Percentiles rank a stretch among this genome's conserved stretches.
phyloP scores from a whole-genome alignment of 352 stramenopile genomes.

The Phytophthora constricta region DNA sequence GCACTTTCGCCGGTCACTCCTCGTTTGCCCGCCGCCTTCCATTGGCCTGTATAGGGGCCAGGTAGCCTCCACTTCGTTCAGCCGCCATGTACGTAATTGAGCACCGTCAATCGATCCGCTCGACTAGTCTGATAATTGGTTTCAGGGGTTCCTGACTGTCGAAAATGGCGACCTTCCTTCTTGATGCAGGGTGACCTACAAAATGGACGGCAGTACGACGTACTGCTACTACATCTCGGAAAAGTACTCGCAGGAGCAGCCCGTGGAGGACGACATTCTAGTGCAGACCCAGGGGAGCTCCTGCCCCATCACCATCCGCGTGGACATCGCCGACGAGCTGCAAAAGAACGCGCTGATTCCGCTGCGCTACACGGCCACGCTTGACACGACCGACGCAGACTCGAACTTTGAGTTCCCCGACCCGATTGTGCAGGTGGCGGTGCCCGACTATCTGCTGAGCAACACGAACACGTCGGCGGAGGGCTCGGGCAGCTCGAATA shows the following conservation, averaged over 20 bases:
- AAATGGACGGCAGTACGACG: conserved; percentile 79
- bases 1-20: neutral
- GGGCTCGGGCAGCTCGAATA: conserved; percentile 33
- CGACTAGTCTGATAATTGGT: too few species aligned
- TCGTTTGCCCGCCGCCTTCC: conserved; percentile 10
- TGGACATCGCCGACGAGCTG: conserved; percentile 62
- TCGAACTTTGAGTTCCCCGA: conserved; percentile 64
- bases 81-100: conserved; percentile 33
- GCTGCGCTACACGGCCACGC: conserved; percentile 68
- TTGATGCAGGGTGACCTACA: conserved; percentile 55
- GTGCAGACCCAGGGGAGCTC: conserved; percentile 39
- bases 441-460: conserved; percentile 50
- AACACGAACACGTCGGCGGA: conserved; percentile 36
- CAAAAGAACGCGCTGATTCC: conserved; percentile 56
- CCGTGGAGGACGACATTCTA: conserved; percentile 52
- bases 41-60: too few species aligned
- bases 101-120: neutral
- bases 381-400: conserved; percentile 53
- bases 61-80: too few species aligned
- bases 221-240: conserved; percentile 84
- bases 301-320: conserved; percentile 73
- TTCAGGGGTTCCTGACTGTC: too few species aligned
- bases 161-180: conserved; percentile 1
- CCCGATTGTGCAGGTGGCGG: conserved; percentile 45
- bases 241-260: conserved; percentile 62